These are phyloP conservation scores for Aureobasidium sp. DNA, from an alignment of 2,329 filamentous ascomycete genomes.

Conservation along the genomic window DNA sequence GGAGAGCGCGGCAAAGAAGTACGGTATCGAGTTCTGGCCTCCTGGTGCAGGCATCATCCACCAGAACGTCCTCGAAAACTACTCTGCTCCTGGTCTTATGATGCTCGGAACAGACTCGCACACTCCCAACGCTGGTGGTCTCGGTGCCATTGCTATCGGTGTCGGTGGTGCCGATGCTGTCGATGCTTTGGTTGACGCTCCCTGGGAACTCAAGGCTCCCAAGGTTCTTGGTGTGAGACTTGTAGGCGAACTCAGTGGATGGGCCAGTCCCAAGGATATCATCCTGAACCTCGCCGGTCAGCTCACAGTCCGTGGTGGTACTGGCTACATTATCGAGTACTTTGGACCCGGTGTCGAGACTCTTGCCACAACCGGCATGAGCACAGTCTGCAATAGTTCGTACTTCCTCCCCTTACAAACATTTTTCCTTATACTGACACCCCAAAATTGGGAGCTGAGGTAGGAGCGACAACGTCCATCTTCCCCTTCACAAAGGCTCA, in stretches of 20 bases:
- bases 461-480: constrained; percentile 94
- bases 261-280: constrained; percentile 96
- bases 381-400: constrained; percentile 87
- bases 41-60: constrained; percentile 96
- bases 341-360: constrained; percentile 90
- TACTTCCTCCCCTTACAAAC: no score
- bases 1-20: constrained; percentile 90
- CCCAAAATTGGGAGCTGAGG: constrained; percentile 71
- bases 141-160: constrained; percentile 95
- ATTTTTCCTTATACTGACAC: constrained; percentile 86
- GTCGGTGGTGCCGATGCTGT: constrained; percentile 98
- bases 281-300: constrained; percentile 91
- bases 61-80: constrained; percentile 98
- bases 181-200: constrained; percentile 94
- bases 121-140: constrained; percentile 95
- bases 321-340: constrained; percentile 93
- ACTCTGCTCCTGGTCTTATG: constrained; percentile 96
- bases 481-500: constrained; percentile 94
- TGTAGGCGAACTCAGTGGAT: constrained; percentile 85
- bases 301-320: constrained; percentile 90
- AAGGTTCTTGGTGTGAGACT: constrained; percentile 89
- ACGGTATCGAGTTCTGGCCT: constrained; percentile 96
- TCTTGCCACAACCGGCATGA: constrained; percentile 93
- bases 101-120: constrained; percentile 99
- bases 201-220: constrained; percentile 98